phyloP scores from a whole-genome alignment of 108 stramenopile species.

The Mayamaea pseudoterrestris region DNA sequence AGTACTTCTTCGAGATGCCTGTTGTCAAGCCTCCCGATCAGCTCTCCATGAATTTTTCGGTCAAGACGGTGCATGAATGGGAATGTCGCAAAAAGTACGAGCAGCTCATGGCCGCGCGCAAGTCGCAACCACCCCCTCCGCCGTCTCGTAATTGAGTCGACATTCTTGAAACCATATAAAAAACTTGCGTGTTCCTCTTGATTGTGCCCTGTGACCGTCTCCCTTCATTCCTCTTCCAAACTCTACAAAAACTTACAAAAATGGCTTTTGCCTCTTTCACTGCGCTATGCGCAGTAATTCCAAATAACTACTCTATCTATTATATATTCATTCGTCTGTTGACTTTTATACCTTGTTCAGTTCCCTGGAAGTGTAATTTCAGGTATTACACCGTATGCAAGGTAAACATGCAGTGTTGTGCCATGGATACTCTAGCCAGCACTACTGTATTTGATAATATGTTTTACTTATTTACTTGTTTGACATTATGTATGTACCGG shows the following conservation, averaged over 20 bases:
- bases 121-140: slow-evolving; percentile 13
- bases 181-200: no score
- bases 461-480: background rate
- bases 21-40: slow-evolving; percentile 62
- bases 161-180: no score
- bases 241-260: slow-evolving; percentile 6
- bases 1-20: slow-evolving; percentile 80
- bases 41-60: slow-evolving; percentile 72
- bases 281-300: no score
- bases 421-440: background rate
- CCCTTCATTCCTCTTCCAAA: background rate
- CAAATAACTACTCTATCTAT: no score
- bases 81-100: slow-evolving; percentile 62
- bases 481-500: background rate
- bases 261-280: no score
- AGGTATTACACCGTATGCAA: no score
- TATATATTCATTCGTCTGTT: no score
- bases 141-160: background rate
- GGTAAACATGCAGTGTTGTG: background rate
- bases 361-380: no score
- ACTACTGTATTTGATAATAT: background rate
- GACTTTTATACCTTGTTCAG: no score
- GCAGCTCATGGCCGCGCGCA: slow-evolving; percentile 41
- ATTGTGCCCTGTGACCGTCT: no score
- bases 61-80: slow-evolving; percentile 65